Conservation (phyloP, 2,329 filamentous ascomycete genomes). For the Clonostachys sp. region DNA sequence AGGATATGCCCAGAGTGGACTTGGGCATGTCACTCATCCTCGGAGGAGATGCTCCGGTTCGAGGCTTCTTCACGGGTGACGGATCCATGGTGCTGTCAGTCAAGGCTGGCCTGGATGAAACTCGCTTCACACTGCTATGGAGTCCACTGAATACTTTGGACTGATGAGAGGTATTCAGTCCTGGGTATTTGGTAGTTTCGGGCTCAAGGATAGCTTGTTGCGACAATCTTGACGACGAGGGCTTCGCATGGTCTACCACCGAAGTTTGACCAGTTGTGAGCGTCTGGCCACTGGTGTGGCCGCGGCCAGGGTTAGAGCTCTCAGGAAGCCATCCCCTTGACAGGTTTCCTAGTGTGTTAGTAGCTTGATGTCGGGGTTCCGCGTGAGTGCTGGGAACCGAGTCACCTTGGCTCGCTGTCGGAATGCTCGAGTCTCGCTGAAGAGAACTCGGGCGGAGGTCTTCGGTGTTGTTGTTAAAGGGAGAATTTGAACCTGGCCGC, state of each 20-base stretch:
- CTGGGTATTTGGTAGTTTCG: too few species aligned
- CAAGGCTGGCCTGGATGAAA: slow-evolving; percentile 2
- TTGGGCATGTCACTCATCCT: slow-evolving; percentile 35
- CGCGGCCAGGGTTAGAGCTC: background rate
- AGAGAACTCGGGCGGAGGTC: background rate
- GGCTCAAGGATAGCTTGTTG: too few species aligned
- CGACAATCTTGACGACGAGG: too few species aligned
- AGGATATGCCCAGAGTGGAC: slow-evolving; percentile 8
- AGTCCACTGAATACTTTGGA: background rate
- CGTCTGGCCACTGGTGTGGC: background rate
- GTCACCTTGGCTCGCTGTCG: too few species aligned
- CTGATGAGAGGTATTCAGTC: too few species aligned
- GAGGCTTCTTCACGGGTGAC: slow-evolving; percentile 38
- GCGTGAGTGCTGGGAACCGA: too few species aligned
- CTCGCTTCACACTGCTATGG: slow-evolving; percentile 3
- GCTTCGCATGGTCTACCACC: too few species aligned
- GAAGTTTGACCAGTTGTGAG: too few species aligned
- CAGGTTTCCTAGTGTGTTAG: too few species aligned
- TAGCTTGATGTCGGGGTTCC: too few species aligned
- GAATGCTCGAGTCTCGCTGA: too few species aligned
- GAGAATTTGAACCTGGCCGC: background rate
- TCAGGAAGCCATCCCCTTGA: background rate
- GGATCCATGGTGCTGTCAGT: slow-evolving; percentile 22
- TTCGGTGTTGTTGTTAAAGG: background rate
- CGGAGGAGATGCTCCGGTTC: slow-evolving; percentile 39